Conservation (phyloP, 2,329 filamentous ascomycete species). For the Xylaria arbuscula region DNA sequence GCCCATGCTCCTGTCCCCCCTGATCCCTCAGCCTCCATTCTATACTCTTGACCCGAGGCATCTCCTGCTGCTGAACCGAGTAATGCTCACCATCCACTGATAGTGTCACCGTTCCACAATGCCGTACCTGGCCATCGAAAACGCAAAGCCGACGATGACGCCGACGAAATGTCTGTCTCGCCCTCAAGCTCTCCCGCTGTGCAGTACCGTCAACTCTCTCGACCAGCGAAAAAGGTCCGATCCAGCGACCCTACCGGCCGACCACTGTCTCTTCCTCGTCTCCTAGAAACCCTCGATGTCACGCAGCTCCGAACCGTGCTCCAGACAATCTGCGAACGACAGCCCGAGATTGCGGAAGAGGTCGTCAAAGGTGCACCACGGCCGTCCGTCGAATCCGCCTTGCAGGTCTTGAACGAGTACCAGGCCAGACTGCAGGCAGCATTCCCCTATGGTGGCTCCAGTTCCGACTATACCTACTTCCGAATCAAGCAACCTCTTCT, state of each 20-base stretch:
- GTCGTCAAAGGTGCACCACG: constrained; percentile 85
- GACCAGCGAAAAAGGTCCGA: constrained; percentile 72
- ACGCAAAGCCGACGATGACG: constrained; percentile 87
- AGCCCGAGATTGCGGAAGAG: constrained; percentile 86
- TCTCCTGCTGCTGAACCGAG: background rate
- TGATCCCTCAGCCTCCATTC: constrained; percentile 12
- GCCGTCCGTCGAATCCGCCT: constrained; percentile 83
- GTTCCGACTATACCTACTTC: constrained; percentile 94
- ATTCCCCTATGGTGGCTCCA: constrained; percentile 86
- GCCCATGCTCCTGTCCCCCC: background rate
- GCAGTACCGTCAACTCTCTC: constrained; percentile 72
- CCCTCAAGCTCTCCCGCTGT: constrained; percentile 84
- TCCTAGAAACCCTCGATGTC: constrained; percentile 93
- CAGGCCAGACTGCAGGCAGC: constrained; percentile 80
- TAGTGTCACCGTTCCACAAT: constrained; percentile 63
- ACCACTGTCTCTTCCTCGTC: constrained; percentile 69
- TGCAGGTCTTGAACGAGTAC: constrained; percentile 85
- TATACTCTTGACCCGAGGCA: background rate
- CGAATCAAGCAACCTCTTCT: constrained; percentile 84
- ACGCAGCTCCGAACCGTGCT: constrained; percentile 85
- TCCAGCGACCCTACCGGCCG: constrained; percentile 73
- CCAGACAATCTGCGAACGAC: constrained; percentile 90
- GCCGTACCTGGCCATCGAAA: constrained; percentile 71
- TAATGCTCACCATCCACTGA: constrained; percentile 26
- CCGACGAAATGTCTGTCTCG: constrained; percentile 92